Conservation (phyloP, 2,329 filamentous ascomycete genomes). For the Pseudopithomyces maydicus region DNA sequence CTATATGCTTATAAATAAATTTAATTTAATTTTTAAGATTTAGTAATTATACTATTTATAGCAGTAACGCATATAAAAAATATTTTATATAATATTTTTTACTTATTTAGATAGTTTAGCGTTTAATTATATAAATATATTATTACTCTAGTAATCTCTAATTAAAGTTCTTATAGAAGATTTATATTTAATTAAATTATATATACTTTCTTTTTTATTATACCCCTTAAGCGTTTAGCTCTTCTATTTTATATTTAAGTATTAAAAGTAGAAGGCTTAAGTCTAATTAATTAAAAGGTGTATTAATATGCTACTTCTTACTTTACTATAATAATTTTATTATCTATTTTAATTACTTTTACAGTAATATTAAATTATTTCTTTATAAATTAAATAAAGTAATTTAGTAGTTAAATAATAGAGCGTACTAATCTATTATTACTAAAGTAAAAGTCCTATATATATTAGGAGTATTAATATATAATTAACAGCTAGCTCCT, state of each 20-base stretch:
- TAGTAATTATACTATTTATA: not conserved
- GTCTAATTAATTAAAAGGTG: not conserved
- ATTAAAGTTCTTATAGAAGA: not conserved
- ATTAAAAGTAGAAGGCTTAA: not conserved
- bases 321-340: not conserved
- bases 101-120: not conserved
- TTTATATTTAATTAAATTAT: not conserved
- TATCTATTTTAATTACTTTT: not conserved
- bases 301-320: not conserved
- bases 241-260: not conserved
- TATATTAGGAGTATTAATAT: not conserved
- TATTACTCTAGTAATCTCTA: not conserved
- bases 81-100: not conserved
- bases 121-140: not conserved
- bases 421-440: not conserved
- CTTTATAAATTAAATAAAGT: not conserved
- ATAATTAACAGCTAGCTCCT: not conserved
- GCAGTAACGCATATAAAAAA: too few species aligned
- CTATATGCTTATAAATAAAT: not conserved
- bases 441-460: not conserved
- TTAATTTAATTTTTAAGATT: not conserved
- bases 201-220: not conserved
- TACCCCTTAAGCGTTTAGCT: not conserved
- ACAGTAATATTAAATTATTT: not conserved
- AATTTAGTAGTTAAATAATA: not conserved